Base-by-base conservation (phyloP, 495 filamentous ascomycete species). In the Lasiosphaeria miniovina region DNA sequence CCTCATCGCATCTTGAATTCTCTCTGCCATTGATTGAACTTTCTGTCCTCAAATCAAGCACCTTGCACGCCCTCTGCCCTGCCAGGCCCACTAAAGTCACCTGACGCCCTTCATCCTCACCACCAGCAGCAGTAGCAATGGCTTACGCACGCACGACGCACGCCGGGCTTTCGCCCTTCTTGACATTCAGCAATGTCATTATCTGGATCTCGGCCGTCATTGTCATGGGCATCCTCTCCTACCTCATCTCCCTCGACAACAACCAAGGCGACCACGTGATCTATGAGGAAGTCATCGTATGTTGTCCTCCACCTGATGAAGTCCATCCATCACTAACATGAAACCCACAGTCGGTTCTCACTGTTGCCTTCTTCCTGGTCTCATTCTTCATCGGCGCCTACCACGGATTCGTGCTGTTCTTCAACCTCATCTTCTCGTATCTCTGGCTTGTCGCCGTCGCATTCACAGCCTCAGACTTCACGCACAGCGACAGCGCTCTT, bases 381-480 rank as follows among this genome's bases (percentile, higher is more conserved):
- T 78, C 82, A 4, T 84, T 86, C 68, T 61, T 85, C 55, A 79
- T 84, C 32, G 77, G 78, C 32, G 76, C 79, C 56, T 69, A 77
- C 57, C 75, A 79, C 3, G 74, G 72, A 4, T 77, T 76, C 35
- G 70, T 82, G 41, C 69, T 84, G 32, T 57, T 76, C 0, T 83
- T 86, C 68, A 83, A 85, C 65, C 64, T 86, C 34, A 71, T 86
- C 62, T 86, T 87, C 71, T 85, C 83, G 3, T 86, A 87, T 62
- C 80, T 87, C 36, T 87, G 84, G 84, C 74, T 87, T 57, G 85
- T 83, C 11, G 73, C 79, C 12, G 84, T 87, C 60, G 81, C 83
- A 57, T 86, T 86, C 60, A 68, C 82, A 7, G 81, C 84, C 38
- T 73, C 81, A 66, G 78, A 82, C 67, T 87, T 80, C 69, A 80